Percentiles rank a stretch among this genome's conserved stretches.
Evolutionary conservation across 768 basidiomycete genomes (phyloP).

Genomic region (Psilocybe sp.): DNA sequence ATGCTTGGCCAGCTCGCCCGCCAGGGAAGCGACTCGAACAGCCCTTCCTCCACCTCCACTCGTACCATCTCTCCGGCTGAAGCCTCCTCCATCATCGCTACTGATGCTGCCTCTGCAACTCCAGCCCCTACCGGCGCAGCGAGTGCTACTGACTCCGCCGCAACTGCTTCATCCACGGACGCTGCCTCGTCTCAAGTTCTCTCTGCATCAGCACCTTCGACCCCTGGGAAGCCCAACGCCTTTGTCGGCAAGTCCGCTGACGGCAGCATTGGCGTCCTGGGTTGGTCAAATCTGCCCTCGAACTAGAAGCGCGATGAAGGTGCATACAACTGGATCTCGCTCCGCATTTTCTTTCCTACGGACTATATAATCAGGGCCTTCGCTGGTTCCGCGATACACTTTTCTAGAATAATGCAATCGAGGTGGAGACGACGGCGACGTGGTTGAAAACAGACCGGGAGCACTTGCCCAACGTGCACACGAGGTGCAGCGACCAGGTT

Average conservation of each 20-base stretch:
- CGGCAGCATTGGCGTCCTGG: slow-evolving; percentile 43
- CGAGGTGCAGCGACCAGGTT: not conserved
- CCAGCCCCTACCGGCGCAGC: slow-evolving; percentile 15
- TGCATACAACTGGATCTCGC: not conserved
- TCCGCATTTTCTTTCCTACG: not conserved
- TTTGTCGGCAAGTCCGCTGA: slow-evolving; percentile 39
- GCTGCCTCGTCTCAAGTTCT: slow-evolving; percentile 14
- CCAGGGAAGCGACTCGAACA: slow-evolving; percentile 4
- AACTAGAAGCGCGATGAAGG: not conserved
- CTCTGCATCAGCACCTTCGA: slow-evolving; percentile 17
- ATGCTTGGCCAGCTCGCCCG: slow-evolving; percentile 46
- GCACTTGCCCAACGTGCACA: not conserved
- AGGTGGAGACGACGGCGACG: not conserved
- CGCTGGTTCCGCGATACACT: not conserved
- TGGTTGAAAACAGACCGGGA: not conserved
- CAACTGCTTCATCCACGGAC: slow-evolving; percentile 13
- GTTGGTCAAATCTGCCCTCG: slow-evolving; percentile 29
- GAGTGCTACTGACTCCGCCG: slow-evolving; percentile 10
- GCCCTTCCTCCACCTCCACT: slow-evolving; percentile 17
- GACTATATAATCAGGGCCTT: not conserved
- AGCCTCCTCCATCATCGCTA: slow-evolving; percentile 34
- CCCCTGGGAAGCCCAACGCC: slow-evolving; percentile 34
- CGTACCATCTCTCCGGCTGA: slow-evolving; percentile 30
- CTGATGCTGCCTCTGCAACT: slow-evolving; percentile 7
- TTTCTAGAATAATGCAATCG: slow-evolving; percentile 7